A percentile compares a stretch with the other conserved stretches of the same genome.
Evolutionary conservation across 1,284 basidiomycete genomes (phyloP).

Genomic region (Puccinia polysora): DNA sequence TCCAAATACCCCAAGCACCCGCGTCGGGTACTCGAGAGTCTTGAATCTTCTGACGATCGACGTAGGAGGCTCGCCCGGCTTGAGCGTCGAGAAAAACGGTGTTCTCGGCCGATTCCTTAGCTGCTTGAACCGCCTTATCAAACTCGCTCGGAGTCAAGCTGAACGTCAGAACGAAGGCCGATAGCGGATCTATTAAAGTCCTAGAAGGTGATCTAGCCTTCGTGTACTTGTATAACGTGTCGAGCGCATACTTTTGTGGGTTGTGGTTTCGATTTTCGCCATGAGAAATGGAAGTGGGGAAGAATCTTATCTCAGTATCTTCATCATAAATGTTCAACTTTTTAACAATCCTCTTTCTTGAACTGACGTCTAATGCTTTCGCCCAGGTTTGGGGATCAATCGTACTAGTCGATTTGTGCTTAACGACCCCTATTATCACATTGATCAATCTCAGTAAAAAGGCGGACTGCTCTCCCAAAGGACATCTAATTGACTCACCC

Average conservation of each 20-base stretch:
- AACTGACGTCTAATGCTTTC: conserved; percentile 56
- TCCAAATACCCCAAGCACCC: conserved; percentile 80
- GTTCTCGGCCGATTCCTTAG: conserved; percentile 63
- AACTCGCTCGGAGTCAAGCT: conserved; percentile 56
- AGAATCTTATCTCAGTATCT: no score
- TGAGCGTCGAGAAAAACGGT: conserved; percentile 74
- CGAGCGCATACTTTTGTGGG: conserved; percentile 58
- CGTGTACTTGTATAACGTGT: conserved; percentile 77
- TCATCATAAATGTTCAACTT: neutral
- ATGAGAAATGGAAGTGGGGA: no score
- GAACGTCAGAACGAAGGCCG: conserved; percentile 67
- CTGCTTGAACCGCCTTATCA: conserved; percentile 62
- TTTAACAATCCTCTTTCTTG: no score
- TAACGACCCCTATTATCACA: conserved; percentile 17
- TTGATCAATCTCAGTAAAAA: neutral
- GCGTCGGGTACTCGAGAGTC: conserved; percentile 73
- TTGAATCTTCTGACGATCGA: conserved; percentile 68
- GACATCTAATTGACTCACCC: conserved; percentile 53
- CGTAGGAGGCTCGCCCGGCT: conserved; percentile 83
- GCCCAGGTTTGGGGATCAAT: conserved; percentile 63
- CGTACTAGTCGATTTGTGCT: conserved; percentile 43
- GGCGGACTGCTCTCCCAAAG: no score
- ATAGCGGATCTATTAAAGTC: conserved; percentile 82
- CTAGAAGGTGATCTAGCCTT: conserved; percentile 80
- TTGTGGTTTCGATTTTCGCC: neutral